These are phyloP conservation scores for Diaporthe sp. DNA, from an alignment of 2,329 filamentous ascomycete genomes.

Conservation along the genomic window DNA sequence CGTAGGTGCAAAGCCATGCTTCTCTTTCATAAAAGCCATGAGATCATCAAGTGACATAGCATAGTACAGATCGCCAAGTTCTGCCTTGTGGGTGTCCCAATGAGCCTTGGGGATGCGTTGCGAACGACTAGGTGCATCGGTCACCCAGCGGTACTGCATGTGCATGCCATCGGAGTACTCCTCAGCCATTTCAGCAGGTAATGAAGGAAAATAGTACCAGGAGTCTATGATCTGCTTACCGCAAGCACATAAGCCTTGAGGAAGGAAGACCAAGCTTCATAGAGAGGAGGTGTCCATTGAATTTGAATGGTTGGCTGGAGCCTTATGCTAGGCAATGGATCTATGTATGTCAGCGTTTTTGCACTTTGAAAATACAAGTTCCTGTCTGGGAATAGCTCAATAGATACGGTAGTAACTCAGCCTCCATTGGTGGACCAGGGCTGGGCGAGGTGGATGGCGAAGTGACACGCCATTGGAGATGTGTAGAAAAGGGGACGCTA, in stretches of 20 bases:
- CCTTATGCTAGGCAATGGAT: neutral
- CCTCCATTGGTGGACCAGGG: neutral
- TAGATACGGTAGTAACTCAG: neutral
- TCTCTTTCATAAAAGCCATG: neutral
- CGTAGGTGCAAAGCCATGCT: slow-evolving; percentile 3
- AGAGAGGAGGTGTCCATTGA: neutral
- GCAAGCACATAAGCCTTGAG: neutral
- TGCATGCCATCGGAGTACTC: neutral
- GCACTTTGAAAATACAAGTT: neutral
- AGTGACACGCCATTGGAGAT: neutral
- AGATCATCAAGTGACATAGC: neutral
- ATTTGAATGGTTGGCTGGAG: neutral
- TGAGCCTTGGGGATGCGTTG: neutral
- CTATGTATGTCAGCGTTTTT: neutral
- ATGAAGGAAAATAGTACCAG: neutral
- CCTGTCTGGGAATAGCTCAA: neutral
- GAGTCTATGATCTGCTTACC: neutral
- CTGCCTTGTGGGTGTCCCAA: neutral
- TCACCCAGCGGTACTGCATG: neutral
- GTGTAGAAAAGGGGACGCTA: neutral
- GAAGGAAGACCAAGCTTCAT: neutral
- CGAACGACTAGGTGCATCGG: neutral
- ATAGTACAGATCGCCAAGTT: neutral
- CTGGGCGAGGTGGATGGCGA: no score
- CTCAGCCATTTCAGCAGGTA: neutral